These are phyloP conservation scores for Coemansia sp. DNA, from an alignment of 192 early-diverging fungal genomes.

Conservation along the genomic window DNA sequence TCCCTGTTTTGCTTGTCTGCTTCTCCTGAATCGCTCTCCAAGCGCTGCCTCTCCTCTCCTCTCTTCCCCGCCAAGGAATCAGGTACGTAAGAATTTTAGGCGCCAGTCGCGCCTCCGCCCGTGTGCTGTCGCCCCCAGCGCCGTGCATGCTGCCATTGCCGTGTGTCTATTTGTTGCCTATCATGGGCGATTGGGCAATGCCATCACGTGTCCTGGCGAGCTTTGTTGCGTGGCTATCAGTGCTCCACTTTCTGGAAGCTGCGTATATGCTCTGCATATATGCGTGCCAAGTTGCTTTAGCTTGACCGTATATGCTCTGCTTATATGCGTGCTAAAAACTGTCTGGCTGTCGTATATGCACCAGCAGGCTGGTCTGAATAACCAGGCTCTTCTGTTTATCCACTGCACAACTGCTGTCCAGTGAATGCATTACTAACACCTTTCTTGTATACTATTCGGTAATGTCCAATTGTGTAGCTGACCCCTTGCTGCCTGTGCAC, in stretches of 20 bases:
- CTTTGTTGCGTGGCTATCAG: background rate
- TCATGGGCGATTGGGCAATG: conserved; percentile 5
- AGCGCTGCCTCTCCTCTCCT: background rate
- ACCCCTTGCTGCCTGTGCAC: background rate
- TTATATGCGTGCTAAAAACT: too few species aligned
- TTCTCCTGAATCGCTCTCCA: background rate
- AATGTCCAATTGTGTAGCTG: too few species aligned
- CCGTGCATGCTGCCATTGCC: conserved; percentile 2
- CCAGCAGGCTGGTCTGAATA: too few species aligned
- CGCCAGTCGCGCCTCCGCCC: background rate
- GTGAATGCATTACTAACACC: too few species aligned
- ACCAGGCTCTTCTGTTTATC: too few species aligned
- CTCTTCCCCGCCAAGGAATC: background rate
- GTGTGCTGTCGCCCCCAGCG: background rate
- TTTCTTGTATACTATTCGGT: too few species aligned
- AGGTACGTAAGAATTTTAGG: conserved; percentile 3
- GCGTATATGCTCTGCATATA: too few species aligned
- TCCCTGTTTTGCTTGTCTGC: background rate
- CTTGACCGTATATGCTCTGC: too few species aligned
- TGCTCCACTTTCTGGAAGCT: too few species aligned
- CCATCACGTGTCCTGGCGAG: conserved; percentile 1
- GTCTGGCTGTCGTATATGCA: too few species aligned
- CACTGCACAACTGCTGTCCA: too few species aligned
- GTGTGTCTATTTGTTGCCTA: background rate
- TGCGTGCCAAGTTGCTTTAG: too few species aligned